phyloP scores from a whole-genome alignment of 495 filamentous ascomycete genomes.

The Pseudevernia furfuracea region DNA sequence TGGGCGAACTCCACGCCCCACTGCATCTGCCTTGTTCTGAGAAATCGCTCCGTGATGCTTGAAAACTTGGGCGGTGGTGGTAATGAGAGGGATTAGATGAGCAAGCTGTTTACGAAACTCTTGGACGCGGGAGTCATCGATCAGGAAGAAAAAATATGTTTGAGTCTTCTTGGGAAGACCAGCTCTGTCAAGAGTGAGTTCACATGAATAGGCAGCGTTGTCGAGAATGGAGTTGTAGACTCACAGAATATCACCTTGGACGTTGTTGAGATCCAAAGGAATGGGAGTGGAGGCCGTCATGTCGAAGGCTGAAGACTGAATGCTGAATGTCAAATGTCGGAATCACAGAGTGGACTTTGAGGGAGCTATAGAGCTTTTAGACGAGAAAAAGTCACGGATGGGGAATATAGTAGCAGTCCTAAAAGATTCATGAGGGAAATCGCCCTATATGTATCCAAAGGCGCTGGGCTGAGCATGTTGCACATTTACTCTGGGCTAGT shows the following conservation, averaged over 20 bases:
- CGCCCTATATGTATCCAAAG: not conserved
- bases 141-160: slow-evolving; percentile 31
- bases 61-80: slow-evolving; percentile 24
- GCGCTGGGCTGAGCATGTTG: not conserved
- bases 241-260: slow-evolving; percentile 26
- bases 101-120: slow-evolving; percentile 29
- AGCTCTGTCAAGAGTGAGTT: slow-evolving; percentile 26
- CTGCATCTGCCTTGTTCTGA: slow-evolving; percentile 18
- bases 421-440: not conserved
- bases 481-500: not conserved
- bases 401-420: not conserved
- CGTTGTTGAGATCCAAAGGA: slow-evolving; percentile 21
- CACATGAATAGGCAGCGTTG: no score
- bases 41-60: slow-evolving; percentile 13
- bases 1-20: not conserved
- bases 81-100: slow-evolving; percentile 27
- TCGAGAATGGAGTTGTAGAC: not conserved
- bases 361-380: not conserved
- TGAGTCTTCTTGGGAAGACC: slow-evolving; percentile 34
- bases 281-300: slow-evolving; percentile 14
- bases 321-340: not conserved
- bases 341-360: not conserved
- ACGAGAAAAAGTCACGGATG: not conserved
- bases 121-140: slow-evolving; percentile 24
- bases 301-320: not conserved